Evolutionary conservation across 805 yeast species (phyloP).

Genomic region (Teunomyces panamensis): DNA sequence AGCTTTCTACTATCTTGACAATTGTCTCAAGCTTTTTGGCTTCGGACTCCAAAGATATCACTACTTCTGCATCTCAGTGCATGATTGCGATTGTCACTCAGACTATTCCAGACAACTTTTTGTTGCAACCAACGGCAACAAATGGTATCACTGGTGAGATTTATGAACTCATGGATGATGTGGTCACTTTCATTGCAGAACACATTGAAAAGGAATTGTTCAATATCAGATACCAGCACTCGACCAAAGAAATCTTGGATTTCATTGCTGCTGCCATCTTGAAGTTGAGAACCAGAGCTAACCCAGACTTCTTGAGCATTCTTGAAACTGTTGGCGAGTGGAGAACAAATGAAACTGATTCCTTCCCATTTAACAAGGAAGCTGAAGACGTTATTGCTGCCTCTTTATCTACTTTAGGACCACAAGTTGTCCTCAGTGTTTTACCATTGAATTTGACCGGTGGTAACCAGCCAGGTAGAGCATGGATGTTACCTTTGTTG

Average conservation of each 20-base stretch:
- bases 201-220: constrained; percentile 55
- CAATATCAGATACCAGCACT: constrained; percentile 69
- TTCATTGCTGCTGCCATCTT: constrained; percentile 60
- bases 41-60: constrained; percentile 63
- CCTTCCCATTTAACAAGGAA: constrained; percentile 65
- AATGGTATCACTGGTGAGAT: constrained; percentile 44
- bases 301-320: constrained; percentile 67
- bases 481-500: constrained; percentile 89
- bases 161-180: constrained; percentile 55
- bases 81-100: constrained; percentile 73
- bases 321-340: constrained; percentile 77
- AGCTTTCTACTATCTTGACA: constrained; percentile 48
- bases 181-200: constrained; percentile 50
- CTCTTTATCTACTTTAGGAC: constrained; percentile 80
- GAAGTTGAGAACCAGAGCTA: constrained; percentile 60
- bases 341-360: constrained; percentile 73
- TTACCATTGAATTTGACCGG: constrained; percentile 79
- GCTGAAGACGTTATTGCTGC: constrained; percentile 80
- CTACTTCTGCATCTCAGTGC: constrained; percentile 81
- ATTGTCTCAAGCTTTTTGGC: constrained; percentile 62
- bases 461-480: constrained; percentile 70
- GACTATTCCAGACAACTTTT: constrained; percentile 56
- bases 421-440: constrained; percentile 69
- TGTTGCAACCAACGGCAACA: constrained; percentile 49
- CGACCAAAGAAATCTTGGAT: constrained; percentile 72